Evolutionary conservation across 2,329 filamentous ascomycete species (phyloP), one percentile per base, ranked within the genome.

Genomic region (Colletotrichum sp.): DNA sequence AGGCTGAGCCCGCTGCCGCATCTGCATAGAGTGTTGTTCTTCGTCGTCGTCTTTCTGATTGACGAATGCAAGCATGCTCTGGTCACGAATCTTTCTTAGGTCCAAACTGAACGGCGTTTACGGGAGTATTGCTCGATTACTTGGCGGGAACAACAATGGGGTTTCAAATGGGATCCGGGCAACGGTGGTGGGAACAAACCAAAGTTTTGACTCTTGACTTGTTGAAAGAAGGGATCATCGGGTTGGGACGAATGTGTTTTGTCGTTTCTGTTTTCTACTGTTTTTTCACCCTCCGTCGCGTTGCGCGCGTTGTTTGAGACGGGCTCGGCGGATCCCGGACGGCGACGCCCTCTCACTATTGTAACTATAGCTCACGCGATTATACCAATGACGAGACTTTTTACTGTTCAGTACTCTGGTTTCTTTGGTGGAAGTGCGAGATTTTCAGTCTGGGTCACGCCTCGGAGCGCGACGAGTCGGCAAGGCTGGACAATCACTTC

Each of bases 301-400:
- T 34, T 62, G 55, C 32, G 55, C 55, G 34, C 24, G 66, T 67
- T 56, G 55, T 70, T 36, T 38, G 60, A 36, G 30, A 12, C 13
- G 36, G 36, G 28, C 8, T 61, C 56, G 36, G 56, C 55, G 34
- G 56, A 36, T 24, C 18, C 36, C 48, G 24, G 16, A 24, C 34
- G 16, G 3, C 66, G 66, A 58, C 26, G n/a, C 56, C 66, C 38
- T 43, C 66, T 61, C 56, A 75, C 38, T 52, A 73, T 56, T 75
- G 73, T 75, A 75, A 75, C 73, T 75, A 73, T 75, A 75, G 73
- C 64, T 64, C 64, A 66, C 73, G 73, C 73, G 73, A 75, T 73
- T 70, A 73, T 75, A 75, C 70, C 73, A 75, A 75, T 58, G 71
- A 67, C 43, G 56, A 61, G 56, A 52, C 61, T 55, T 75, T 67